Percentiles rank a stretch among this genome's conserved stretches.
Conservation (phyloP, 2,329 filamentous ascomycete species). For the Sarocladium oryzae region DNA sequence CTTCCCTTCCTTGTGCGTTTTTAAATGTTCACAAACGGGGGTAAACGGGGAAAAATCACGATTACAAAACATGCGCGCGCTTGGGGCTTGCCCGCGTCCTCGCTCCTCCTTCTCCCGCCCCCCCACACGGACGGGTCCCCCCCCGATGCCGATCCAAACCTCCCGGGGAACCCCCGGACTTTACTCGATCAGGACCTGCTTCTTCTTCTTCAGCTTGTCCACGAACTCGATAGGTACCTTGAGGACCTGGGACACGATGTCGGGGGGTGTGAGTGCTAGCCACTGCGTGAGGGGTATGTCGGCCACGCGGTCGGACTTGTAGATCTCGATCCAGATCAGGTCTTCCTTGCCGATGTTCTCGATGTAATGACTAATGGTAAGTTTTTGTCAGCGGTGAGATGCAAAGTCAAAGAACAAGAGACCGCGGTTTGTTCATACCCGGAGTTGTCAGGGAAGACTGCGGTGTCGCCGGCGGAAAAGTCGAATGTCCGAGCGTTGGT, state of each 20-base stretch:
- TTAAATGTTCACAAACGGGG: too few species aligned
- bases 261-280: conserved; percentile 59
- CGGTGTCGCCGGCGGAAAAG: conserved; percentile 60
- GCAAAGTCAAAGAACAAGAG: too few species aligned
- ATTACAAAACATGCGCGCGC: too few species aligned
- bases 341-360: conserved; percentile 61
- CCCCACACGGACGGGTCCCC: too few species aligned
- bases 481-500: conserved; percentile 59
- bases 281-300: conserved; percentile 64
- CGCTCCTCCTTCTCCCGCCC: too few species aligned
- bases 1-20: too few species aligned
- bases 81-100: too few species aligned
- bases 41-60: too few species aligned
- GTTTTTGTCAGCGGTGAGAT: too few species aligned
- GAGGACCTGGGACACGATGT: conserved; percentile 53
- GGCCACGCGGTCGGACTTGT: conserved; percentile 59
- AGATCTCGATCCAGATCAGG: conserved; percentile 62
- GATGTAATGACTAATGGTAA: conserved; percentile 60
- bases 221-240: conserved; percentile 53
- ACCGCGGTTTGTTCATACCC: too few species aligned
- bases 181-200: conserved; percentile 43
- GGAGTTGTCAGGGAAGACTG: conserved; percentile 60
- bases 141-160: too few species aligned
- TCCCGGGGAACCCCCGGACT: too few species aligned
- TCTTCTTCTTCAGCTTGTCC: conserved; percentile 54